These are phyloP conservation scores for Tylopilus balloui DNA, from an alignment of 768 basidiomycete species.

Conservation along the genomic window DNA sequence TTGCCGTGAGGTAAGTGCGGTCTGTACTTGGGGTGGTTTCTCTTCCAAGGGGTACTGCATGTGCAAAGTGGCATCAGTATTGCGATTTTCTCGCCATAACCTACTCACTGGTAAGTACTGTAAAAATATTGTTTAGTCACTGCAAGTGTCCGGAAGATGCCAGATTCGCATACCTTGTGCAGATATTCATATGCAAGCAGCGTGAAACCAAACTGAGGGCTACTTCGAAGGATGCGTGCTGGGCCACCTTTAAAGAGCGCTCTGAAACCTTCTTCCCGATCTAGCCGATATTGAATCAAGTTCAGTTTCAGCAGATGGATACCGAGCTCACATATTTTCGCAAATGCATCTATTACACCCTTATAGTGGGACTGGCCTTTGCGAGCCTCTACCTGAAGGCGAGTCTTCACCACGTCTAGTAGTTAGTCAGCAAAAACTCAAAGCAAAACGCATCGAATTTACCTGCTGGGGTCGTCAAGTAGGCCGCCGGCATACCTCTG, in stretches of 20 bases:
- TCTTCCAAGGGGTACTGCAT: constrained; percentile 79
- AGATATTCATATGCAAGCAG: constrained; percentile 76
- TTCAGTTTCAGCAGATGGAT: constrained; percentile 5
- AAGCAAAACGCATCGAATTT: constrained; percentile 19
- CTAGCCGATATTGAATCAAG: constrained; percentile 35
- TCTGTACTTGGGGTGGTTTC: constrained; percentile 62
- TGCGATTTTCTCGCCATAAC: not conserved
- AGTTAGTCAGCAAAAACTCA: constrained; percentile 12
- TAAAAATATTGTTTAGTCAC: not conserved
- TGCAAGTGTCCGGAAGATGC: not conserved
- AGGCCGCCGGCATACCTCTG: constrained; percentile 97
- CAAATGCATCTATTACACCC: constrained; percentile 83
- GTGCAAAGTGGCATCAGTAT: constrained; percentile 2
- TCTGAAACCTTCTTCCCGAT: constrained; percentile 82
- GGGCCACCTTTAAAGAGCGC: constrained; percentile 92
- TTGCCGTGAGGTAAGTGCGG: constrained; percentile 60
- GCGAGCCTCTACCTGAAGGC: constrained; percentile 88
- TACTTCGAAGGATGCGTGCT: constrained; percentile 82
- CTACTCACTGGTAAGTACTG: constrained; percentile 33
- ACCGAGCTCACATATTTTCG: constrained; percentile 71
- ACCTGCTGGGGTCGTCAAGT: constrained; percentile 90
- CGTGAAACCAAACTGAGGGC: constrained; percentile 93
- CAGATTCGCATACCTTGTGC: constrained; percentile 48
- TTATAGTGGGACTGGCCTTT: constrained; percentile 91
- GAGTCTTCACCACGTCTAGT: constrained; percentile 94